Evolutionary conservation across 441 rosid genomes (phyloP), one percentile per base, ranked within the genome.

Genomic region (Isatis lusitanica): DNA sequence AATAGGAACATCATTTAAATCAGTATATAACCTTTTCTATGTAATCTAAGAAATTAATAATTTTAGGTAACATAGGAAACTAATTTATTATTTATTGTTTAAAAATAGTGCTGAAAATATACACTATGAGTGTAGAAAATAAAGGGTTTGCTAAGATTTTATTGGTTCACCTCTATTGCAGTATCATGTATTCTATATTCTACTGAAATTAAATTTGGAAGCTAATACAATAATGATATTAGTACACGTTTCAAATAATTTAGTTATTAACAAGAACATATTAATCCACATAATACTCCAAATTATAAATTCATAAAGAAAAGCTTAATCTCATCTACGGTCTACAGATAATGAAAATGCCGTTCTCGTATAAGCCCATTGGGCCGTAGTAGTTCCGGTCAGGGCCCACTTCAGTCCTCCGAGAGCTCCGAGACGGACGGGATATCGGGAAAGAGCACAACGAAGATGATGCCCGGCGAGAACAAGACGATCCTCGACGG

Each of bases 401-500:
- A 48, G 17, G 39, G 7, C 40, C 60, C 56, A 59, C 26, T 60
- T 47, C 13, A 31, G 48, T 60, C 10, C 1, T 18, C 16, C 33
- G 67, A 60, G 26, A 70, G 82, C 68, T 74, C 77, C 62, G 57
- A 1, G 15, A 68, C 1, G 50, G 4, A 63, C 71, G 71, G 26
- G 63, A 18, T 15, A 35, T 68, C 60, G 31, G 52, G 26, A 61
- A 17, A 26, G 4, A 57, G 46, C 59, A 46, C 39, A 31, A 24
- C 35, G 42, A 60, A 33, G 33, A 86, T 85, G 85, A 90, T 89
- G 97, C 84, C 91, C 92, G 78, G 92, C 36, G 61, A 56, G 73
- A 89, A 88, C 31, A 93, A 93, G 80, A 85, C 97, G 8, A 85
- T 83, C 76, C 80, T 88, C 66, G 95, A 91, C 58, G 83, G 87